Base-by-base conservation (phyloP, 345 rosid species). In the Raphanus sativus region DNA sequence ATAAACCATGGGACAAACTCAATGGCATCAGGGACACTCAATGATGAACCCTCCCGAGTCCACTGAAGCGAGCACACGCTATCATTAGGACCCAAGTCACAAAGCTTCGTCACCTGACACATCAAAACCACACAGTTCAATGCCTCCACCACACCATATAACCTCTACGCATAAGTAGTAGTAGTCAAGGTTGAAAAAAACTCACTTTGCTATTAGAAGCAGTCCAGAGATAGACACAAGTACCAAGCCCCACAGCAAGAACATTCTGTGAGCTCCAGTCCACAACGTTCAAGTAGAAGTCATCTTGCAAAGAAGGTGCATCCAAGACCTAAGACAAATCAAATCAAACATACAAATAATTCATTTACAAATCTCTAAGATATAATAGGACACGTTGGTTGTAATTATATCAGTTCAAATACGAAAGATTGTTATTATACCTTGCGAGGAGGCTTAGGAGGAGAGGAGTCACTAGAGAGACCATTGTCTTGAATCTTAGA, bases 211-310 rank as follows among this genome's bases (percentile, higher is more conserved):
- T 89, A 81, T 87, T 95, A 24, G 99, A 87, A 81, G 99, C 99
- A 59, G 91, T 86, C 99, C 99, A 92, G 48, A 95, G 80, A 85
- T 95, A 95, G 59, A 95, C 98, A 81, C 98, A 90, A 78, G 96
- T 92, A 32, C 98, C 98, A 81, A 95, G 85, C 42, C 98, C 98
- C 25, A 95, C 98, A 0, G 96, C 99, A 66, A 92, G 97, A 8
- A 91, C 90, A 86, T 95, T 92, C 85, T 95, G 99, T 4, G 98
- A 92, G 34, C 98, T 92, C 99, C 99, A 95, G 42, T 95, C 99
- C 69, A 95, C 98, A 17, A 95, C 89, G 77, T 95, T 95, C 89
- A 92, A 78, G 73, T 95, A 95, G 82, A 95, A 95, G 55, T 95
- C 99, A 83, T 95, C 99, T 83, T 95, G 99, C 66, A 95, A 87